These are phyloP conservation scores for Penicillium sp. DNA, from an alignment of 2,329 filamentous ascomycete species.

Conservation along the genomic window DNA sequence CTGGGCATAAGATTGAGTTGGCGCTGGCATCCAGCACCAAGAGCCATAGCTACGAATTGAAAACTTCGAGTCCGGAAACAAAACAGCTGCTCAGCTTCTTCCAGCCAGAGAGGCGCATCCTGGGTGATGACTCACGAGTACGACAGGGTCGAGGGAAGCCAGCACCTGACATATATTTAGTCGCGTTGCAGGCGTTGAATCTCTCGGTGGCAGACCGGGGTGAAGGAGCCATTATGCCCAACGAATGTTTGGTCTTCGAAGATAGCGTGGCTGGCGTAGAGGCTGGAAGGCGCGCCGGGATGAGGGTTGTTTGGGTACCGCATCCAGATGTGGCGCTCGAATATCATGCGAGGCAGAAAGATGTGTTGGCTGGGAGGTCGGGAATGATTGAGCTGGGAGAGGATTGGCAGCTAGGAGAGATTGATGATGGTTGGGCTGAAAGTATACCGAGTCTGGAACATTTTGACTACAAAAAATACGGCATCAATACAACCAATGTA, in stretches of 20 bases:
- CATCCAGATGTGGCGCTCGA: conserved; percentile 30
- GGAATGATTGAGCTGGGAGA: conserved; percentile 25
- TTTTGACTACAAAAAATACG: conserved; percentile 38
- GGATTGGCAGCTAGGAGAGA: conserved; percentile 30
- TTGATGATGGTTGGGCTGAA: conserved; percentile 39
- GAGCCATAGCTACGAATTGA: conserved; percentile 20
- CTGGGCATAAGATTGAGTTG: conserved; percentile 18
- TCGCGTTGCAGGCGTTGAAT: conserved; percentile 22
- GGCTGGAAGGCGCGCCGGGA: conserved; percentile 29
- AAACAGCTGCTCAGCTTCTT: conserved; percentile 18
- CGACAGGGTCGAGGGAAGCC: conserved; percentile 22
- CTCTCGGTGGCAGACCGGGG: not conserved
- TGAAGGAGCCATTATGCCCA: conserved; percentile 18
- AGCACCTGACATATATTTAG: conserved; percentile 25
- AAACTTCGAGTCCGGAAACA: conserved; percentile 20
- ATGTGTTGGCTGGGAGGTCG: conserved; percentile 21
- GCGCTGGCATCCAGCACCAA: conserved; percentile 24
- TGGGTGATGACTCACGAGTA: conserved; percentile 22
- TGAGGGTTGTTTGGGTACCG: conserved; percentile 34
- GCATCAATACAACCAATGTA: too few relatives aligned
- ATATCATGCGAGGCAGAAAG: conserved; percentile 27
- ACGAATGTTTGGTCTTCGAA: conserved; percentile 34
- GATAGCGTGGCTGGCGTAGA: conserved; percentile 31
- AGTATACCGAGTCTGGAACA: conserved; percentile 32
- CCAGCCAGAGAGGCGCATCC: conserved; percentile 15